These are phyloP conservation scores for Sporothrix inflata DNA, from an alignment of 2,329 filamentous ascomycete genomes.

Conservation along the genomic window DNA sequence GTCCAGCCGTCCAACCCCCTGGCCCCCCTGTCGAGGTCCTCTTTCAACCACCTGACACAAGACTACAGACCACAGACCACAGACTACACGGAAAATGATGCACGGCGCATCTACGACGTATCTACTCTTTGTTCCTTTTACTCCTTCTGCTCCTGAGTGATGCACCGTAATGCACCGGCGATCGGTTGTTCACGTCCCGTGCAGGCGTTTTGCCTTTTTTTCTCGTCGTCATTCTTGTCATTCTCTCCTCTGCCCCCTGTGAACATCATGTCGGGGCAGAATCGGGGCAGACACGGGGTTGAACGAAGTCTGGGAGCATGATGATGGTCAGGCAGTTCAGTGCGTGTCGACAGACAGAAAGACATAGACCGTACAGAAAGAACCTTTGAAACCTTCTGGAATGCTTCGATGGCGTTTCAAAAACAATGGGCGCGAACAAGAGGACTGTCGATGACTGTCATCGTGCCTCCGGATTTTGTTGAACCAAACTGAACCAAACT, in stretches of 20 bases:
- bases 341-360: neutral
- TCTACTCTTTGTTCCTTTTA: neutral
- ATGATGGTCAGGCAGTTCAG: neutral
- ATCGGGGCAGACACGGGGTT: neutral
- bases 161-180: slow-evolving; percentile 5
- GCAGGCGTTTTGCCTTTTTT: neutral
- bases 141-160: neutral
- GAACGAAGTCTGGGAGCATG: neutral
- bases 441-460: neutral
- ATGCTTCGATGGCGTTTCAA: slow-evolving; percentile 15
- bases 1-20: neutral
- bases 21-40: too few relatives aligned
- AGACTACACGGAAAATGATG: neutral
- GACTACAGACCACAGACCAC: neutral
- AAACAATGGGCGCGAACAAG: neutral
- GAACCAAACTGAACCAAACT: neutral
- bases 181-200: slow-evolving; percentile 4
- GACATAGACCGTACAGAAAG: neutral
- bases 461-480: neutral
- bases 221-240: neutral
- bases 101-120: neutral
- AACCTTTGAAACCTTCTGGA: slow-evolving; percentile 22
- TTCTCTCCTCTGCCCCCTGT: neutral
- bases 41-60: neutral
- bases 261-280: neutral